These are phyloP conservation scores for Saccharomycopsis phalli DNA, from an alignment of 1,139 yeast species.

Conservation along the genomic window DNA sequence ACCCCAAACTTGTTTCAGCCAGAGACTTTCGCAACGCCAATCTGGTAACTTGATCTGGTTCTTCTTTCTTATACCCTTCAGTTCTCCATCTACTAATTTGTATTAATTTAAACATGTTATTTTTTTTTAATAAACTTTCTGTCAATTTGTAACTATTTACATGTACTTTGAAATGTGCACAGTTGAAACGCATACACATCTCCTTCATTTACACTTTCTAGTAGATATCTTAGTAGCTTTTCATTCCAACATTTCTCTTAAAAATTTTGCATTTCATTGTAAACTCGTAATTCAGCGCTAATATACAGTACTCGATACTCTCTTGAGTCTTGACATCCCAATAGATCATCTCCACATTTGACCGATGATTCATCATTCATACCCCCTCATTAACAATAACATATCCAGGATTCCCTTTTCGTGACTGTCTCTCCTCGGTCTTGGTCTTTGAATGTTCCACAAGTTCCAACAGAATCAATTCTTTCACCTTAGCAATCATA, in stretches of 20 bases:
- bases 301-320: too few species aligned
- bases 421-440: slow-evolving; percentile 43
- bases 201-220: too few species aligned
- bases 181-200: too few species aligned
- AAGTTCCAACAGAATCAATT: slow-evolving; percentile 77
- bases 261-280: too few species aligned
- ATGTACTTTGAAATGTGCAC: too few species aligned
- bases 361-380: background rate
- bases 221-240: too few species aligned
- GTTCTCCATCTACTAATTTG: background rate
- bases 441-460: slow-evolving; percentile 45
- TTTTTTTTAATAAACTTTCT: background rate
- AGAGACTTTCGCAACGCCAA: slow-evolving; percentile 1
- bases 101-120: background rate
- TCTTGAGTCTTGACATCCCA: too few species aligned
- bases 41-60: background rate
- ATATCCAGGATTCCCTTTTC: slow-evolving; percentile 62
- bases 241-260: too few species aligned
- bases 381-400: slow-evolving; percentile 26
- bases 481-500: slow-evolving; percentile 74
- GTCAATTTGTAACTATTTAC: too few species aligned
- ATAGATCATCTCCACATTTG: slow-evolving; percentile 1
- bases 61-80: slow-evolving; percentile 4
- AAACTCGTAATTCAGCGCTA: too few species aligned
- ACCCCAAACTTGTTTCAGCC: slow-evolving; percentile 1